Evolutionary conservation across 1,139 yeast species (phyloP), one percentile per base, ranked within the genome.

Genomic region (Geotrichum citri-aurantii): DNA sequence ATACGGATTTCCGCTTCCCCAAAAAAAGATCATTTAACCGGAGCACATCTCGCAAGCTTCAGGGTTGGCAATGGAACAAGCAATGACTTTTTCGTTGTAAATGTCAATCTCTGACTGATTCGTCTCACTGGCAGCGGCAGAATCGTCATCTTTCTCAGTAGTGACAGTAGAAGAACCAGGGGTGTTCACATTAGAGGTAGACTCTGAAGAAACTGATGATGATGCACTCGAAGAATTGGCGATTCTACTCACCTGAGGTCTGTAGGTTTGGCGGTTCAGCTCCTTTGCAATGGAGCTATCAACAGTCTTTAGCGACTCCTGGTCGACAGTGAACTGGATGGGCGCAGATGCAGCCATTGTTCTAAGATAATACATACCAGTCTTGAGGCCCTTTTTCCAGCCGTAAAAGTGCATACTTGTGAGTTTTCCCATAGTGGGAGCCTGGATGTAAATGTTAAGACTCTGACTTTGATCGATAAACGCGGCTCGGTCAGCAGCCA

Each of bases 1-100:
- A 26, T 7, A 26, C 7, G 29, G 7, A 26, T 37, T 7, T 37
- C 14, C 44, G 44, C n/a, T 14, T 17, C 7, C 19, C 10, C n/a
- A 37, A 33, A 23, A 23, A 24, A 42, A 24, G 21, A 3, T 46
- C 29, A 17, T 10, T 76, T 78, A 92, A 79, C 98, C 98, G 62
- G 97, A 91, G 79, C 99, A 93, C 99, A 93, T 93, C 72, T 93
- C 93, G 77, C 99, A 93, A 52, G 98, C 83, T 76, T 89, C 98
- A 61, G 97, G 97, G 77, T 93, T 93, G 73, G 88, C 85, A 73
- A 93, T 91, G 59, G 98, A 96, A 79, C 99, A 93, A 49, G 97
- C 97, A 76, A 93, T 84, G 50, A 87, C 98, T 76, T 91, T 86
- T 40, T 96, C 88, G 73, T 93, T 89, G 81, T 80, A 93, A 69